Percentiles rank a stretch among this genome's conserved stretches.
Evolutionary conservation across 257 asterid genomes (phyloP).

Genomic region (Gentiana straminea): DNA sequence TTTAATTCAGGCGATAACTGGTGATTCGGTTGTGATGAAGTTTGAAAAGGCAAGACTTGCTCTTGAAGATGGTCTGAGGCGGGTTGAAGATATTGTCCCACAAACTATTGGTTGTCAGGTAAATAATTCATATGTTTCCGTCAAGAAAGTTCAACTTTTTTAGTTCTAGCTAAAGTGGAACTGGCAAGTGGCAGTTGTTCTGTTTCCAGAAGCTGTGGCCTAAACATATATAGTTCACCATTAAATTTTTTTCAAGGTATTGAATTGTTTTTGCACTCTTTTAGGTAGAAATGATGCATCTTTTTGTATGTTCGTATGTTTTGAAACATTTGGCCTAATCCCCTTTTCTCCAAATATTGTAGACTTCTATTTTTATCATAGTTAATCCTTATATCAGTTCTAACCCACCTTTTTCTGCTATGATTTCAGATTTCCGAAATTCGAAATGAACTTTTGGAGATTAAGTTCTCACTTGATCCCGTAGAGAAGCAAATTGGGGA

Average conservation of each 20-base stretch:
- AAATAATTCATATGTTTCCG: conserved; percentile 5
- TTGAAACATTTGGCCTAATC: background rate
- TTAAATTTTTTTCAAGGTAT: too few relatives aligned
- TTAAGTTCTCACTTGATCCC: conserved; percentile 76
- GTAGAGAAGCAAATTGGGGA: conserved; percentile 80
- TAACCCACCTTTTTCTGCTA: conserved; percentile 16
- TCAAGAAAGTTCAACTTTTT: too few relatives aligned
- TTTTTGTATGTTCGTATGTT: background rate
- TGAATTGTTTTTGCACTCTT: too few relatives aligned
- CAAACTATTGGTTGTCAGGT: conserved; percentile 90
- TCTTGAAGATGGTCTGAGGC: conserved; percentile 70
- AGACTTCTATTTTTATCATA: too few relatives aligned
- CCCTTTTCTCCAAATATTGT: background rate
- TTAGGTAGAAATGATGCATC: too few relatives aligned
- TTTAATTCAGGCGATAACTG: conserved; percentile 74
- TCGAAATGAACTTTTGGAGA: conserved; percentile 49
- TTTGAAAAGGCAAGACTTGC: conserved; percentile 94
- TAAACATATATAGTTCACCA: too few relatives aligned
- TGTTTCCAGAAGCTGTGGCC: too few relatives aligned
- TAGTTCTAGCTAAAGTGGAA: too few relatives aligned
- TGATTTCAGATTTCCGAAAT: conserved; percentile 66
- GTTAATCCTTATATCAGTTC: background rate
- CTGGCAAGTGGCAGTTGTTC: too few relatives aligned
- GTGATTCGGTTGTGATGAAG: conserved; percentile 81
- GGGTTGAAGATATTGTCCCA: conserved; percentile 93